Base-by-base conservation (phyloP, 2,329 filamentous ascomycete species). In the Colletotrichum costaricense region DNA sequence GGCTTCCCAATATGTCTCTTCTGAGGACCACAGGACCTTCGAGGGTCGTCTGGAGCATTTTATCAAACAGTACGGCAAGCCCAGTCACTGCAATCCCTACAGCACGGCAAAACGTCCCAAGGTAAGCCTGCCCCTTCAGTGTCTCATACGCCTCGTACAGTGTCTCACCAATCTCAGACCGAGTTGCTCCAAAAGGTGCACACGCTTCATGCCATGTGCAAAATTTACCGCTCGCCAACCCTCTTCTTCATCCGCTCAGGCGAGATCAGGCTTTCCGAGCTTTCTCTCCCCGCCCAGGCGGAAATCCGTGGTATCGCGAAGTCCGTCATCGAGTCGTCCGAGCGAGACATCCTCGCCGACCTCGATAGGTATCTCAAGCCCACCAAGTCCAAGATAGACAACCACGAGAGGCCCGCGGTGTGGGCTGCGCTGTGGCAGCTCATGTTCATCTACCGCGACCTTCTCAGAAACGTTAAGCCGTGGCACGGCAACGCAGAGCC, bases 241-340 rank as follows among this genome's bases (percentile, higher is more conserved):
- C 22, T 55, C 6, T 55, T 4, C 22, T 55, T 55, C 22, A 22
- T 22, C n/a, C 19, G 19, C 14, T n/a, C 42, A n/a, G 19, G 19
- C 16, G 42, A 33, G 33, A 33, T 9, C 1, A 11, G 7, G 9
- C 7, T 33, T 2, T 7, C 5, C 2, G 33, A 33, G 11, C 78
- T 85, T 3, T 83, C 84, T 7, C 75, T 82, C n/a, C 83, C 82
- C 22, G 82, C 84, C 33, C 83, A 85, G 69, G 82, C 82, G 22
- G 82, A 84, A 70, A 76, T 86, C 67, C 81, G 83, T 24, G 79
- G 79, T 68, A 83, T 85, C 74, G 84, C 83, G n/a, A 79, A 78
- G 46, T 80, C 80, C 60, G 82, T 80, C 6, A 78, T 85, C 19
- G 78, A 82, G 60, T 80, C 77, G 5, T 78, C 82, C 30, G 84